A percentile compares a stretch with the other conserved stretches of the same genome.
Evolutionary conservation across 139 green algal species (phyloP).

Genomic region (Spirogloea muscicola): DNA sequence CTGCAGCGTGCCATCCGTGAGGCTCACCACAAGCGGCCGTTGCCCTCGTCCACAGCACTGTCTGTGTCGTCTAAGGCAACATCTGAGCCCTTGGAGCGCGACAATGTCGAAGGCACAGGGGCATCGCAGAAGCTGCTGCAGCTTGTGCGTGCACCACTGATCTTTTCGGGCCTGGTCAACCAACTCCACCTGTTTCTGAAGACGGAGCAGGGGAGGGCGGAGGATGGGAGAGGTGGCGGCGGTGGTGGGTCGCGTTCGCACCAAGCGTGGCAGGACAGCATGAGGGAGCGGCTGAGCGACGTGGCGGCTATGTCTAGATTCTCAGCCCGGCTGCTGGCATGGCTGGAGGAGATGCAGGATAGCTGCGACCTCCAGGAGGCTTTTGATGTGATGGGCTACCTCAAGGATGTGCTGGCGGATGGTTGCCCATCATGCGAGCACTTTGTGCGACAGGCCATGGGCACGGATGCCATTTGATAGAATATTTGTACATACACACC

Average conservation of each 20-base stretch:
- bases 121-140: conserved; percentile 11
- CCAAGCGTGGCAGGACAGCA: conserved; percentile 19
- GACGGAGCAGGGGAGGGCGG: not conserved
- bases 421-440: conserved; percentile 10
- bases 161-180: conserved; percentile 45
- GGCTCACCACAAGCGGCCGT: too few relatives aligned
- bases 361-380: conserved; percentile 23
- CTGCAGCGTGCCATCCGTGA: conserved; percentile 9
- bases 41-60: too few relatives aligned
- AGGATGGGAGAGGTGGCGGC: not conserved
- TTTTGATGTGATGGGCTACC: conserved; percentile 34
- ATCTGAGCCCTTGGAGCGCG: not conserved
- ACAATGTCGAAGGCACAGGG: not conserved
- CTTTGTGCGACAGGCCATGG: conserved; percentile 27
- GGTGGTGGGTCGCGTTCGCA: not conserved
- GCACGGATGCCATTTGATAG: too few relatives aligned
- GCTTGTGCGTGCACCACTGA: not conserved
- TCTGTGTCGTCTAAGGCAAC: too few relatives aligned
- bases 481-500: too few relatives aligned
- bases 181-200: conserved; percentile 45
- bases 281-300: conserved; percentile 26
- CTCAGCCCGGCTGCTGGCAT: conserved; percentile 26
- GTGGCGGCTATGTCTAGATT: conserved; percentile 25
- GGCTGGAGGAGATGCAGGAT: conserved; percentile 29
- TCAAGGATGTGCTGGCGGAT: conserved; percentile 16